Base-by-base conservation (phyloP, 257 asterid species). In the Solanum medicagineum region DNA sequence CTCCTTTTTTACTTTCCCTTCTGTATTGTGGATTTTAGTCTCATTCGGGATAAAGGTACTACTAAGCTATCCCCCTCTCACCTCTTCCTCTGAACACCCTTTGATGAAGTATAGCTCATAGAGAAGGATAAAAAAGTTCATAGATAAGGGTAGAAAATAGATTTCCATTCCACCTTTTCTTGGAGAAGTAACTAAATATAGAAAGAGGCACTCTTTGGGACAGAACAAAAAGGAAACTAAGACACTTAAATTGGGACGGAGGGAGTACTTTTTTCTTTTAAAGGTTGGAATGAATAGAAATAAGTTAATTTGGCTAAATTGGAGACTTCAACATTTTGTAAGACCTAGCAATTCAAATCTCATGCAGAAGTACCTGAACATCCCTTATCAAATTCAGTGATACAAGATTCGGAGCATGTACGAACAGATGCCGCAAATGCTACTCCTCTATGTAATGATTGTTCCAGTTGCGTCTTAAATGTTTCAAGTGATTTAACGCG, bases 391-490 rank as follows among this genome's bases (percentile, higher is more conserved):
- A 93, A 93, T 87, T 89, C 87, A 15, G 82, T 85, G 86, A 88
- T 85, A 45, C 90, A 84, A 75, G 89, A 88, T 70, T 74, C 87
- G 32, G 81, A 81, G 91, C 92, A 91, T 68, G 32, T 82, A 83
- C 85, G 89, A 86, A 91, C 92, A 55, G 92, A 88, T 69, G 90
- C 89, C 59, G 91, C 94, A 87, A 91, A 92, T 56, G 90, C 91
- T 89, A 88, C 89, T 85, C 96, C 93, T 85, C 71, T 63, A 59
- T n/a, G 62, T 87, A 93, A 81, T 85, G 73, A 74, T 83, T 89
- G 83, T 83, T 87, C 89, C n/a, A 93, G 86, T 53, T 19, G 71
- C 86, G 71, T 85, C 87, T 87, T 89, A 87, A 93, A 93, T 81
- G 79, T 87, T 86, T 83, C 86, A 70, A 88, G 87, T 29, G 90